A percentile compares a stretch with the other conserved stretches of the same genome.
Evolutionary conservation across 495 filamentous ascomycete species (phyloP).

Genomic region (Penicilliopsis zonata): DNA sequence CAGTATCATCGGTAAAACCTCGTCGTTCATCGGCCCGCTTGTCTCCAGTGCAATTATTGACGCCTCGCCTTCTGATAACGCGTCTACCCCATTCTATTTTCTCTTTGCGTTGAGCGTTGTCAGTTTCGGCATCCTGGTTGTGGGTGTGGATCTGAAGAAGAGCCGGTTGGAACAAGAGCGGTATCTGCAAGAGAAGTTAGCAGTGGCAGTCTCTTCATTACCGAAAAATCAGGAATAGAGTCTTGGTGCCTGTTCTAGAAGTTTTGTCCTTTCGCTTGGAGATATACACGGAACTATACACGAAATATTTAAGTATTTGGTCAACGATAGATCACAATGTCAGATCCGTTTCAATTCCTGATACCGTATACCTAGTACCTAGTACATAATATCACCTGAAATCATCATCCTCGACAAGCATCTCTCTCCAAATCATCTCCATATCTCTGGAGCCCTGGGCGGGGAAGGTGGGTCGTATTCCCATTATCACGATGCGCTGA

Average conservation of each 20-base stretch:
- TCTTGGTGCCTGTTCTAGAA: neutral
- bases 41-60: slow-evolving; percentile 58
- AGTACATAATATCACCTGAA: too few species aligned
- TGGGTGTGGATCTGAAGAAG: slow-evolving; percentile 46
- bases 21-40: slow-evolving; percentile 50
- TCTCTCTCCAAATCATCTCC: too few species aligned
- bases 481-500: too few species aligned
- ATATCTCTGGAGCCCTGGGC: too few species aligned
- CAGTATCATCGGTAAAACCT: slow-evolving; percentile 53
- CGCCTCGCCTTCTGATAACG: slow-evolving; percentile 38
- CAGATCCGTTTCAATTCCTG: neutral
- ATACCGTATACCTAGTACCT: too few species aligned
- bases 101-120: slow-evolving; percentile 42
- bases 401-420: too few species aligned
- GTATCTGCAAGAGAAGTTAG: slow-evolving; percentile 31
- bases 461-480: too few species aligned
- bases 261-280: neutral
- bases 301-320: neutral
- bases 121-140: slow-evolving; percentile 37
- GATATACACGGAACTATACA: neutral
- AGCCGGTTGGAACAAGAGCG: slow-evolving; percentile 43
- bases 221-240: neutral
- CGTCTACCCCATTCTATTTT: slow-evolving; percentile 52
- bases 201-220: neutral
- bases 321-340: neutral